Evolutionary conservation across 805 yeast genomes (phyloP).

Genomic region (Saturnispora sanitii): DNA sequence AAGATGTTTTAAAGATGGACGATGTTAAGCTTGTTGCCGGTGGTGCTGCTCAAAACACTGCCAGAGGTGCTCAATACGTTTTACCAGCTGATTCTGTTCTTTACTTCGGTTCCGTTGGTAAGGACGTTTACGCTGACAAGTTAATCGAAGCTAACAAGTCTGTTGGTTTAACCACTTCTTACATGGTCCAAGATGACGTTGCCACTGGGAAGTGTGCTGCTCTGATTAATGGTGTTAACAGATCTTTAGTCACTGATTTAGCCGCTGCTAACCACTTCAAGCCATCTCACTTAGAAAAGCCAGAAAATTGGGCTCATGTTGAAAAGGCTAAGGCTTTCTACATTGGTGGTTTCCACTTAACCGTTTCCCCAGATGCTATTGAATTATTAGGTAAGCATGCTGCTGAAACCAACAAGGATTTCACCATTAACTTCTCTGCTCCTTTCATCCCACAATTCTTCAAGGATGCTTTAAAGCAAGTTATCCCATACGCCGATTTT

Average conservation of each 20-base stretch:
- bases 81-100: conserved; percentile 75
- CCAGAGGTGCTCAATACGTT: conserved; percentile 94
- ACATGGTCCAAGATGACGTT: conserved; percentile 64
- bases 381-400: conserved; percentile 86
- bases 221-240: conserved; percentile 67
- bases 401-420: conserved; percentile 29
- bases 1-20: conserved; percentile 56
- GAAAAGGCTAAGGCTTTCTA: conserved; percentile 75
- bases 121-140: conserved; percentile 77
- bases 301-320: conserved; percentile 83
- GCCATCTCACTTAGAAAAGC: conserved; percentile 73
- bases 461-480: conserved; percentile 77
- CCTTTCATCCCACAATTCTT: conserved; percentile 95
- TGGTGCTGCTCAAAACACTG: conserved; percentile 99
- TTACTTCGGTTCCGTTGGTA: conserved; percentile 94
- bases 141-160: conserved; percentile 71
- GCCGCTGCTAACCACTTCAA: conserved; percentile 98
- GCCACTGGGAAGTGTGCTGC: conserved; percentile 99
- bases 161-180: conserved; percentile 82
- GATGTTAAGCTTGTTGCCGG: conserved; percentile 80
- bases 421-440: conserved; percentile 83
- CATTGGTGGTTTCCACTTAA: conserved; percentile 98
- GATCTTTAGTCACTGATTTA: conserved; percentile 91
- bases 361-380: conserved; percentile 95
- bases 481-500: conserved; percentile 80